Conservation (phyloP, 176 grass and related monocot species). For the Cenchrus purpureus region DNA sequence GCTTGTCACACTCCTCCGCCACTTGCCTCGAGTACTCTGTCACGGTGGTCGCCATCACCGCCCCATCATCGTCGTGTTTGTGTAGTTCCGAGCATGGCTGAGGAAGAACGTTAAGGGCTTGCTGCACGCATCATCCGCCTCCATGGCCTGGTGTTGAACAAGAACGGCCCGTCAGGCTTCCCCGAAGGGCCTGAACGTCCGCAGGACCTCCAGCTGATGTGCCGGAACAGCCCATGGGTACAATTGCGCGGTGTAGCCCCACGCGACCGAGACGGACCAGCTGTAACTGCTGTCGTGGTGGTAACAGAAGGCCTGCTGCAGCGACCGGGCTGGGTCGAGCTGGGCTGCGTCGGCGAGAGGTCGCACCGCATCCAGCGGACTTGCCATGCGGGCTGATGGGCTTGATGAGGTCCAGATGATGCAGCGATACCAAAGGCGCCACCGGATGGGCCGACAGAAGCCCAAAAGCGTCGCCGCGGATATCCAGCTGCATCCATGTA, state of each 20-base stretch:
- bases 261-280: slow-evolving; percentile 80
- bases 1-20: slow-evolving; percentile 35
- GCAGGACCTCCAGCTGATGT: slow-evolving; percentile 55
- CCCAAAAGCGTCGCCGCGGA: slow-evolving; percentile 75
- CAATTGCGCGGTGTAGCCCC: slow-evolving; percentile 80
- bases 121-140: slow-evolving; percentile 40
- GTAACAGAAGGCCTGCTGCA: slow-evolving; percentile 86
- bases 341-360: slow-evolving; percentile 45
- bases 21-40: slow-evolving; percentile 64
- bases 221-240: slow-evolving; percentile 62
- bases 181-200: slow-evolving; percentile 53
- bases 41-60: slow-evolving; percentile 31
- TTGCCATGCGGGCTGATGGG: slow-evolving; percentile 49
- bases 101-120: slow-evolving; percentile 64
- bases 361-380: slow-evolving; percentile 46
- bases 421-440: slow-evolving; percentile 74
- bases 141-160: slow-evolving; percentile 63
- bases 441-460: slow-evolving; percentile 87
- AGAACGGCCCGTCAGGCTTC: slow-evolving; percentile 60
- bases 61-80: not conserved
- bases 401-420: slow-evolving; percentile 73
- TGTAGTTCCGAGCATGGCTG: slow-evolving; percentile 19
- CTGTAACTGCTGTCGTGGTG: slow-evolving; percentile 38
- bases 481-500: slow-evolving; percentile 56
- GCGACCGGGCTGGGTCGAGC: slow-evolving; percentile 57